phyloP scores from a whole-genome alignment of 805 yeast genomes.

The Starmera caribaea region DNA sequence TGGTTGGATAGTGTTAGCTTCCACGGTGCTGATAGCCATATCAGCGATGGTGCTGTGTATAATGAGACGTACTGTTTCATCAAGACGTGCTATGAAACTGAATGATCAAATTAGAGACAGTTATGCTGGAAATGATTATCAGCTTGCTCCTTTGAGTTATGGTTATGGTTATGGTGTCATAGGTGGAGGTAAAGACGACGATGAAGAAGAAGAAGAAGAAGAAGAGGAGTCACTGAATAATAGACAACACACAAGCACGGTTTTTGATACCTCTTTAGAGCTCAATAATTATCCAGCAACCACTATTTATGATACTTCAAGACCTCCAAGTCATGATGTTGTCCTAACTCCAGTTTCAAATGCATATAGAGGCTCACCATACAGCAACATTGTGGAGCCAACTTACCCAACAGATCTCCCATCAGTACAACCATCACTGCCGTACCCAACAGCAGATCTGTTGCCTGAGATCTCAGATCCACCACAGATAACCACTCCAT shows the following conservation, averaged over 20 bases:
- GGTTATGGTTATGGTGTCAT: slow-evolving; percentile 18
- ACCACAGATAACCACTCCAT: too few species aligned
- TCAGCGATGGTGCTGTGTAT: slow-evolving; percentile 61
- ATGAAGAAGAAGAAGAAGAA: slow-evolving; percentile 3
- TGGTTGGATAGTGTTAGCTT: slow-evolving; percentile 75
- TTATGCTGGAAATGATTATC: slow-evolving; percentile 12
- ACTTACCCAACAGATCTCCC: background rate
- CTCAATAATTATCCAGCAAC: slow-evolving; percentile 11
- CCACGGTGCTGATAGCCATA: slow-evolving; percentile 56
- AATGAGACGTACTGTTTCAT: slow-evolving; percentile 54
- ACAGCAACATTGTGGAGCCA: too few species aligned
- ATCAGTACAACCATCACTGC: too few species aligned
- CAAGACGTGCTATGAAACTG: slow-evolving; percentile 14
- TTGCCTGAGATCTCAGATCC: too few species aligned
- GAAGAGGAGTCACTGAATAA: slow-evolving; percentile 8
- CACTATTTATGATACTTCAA: slow-evolving; percentile 7
- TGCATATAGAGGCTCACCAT: slow-evolving; percentile 9
- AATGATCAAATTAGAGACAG: slow-evolving; percentile 2
- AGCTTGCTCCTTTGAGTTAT: slow-evolving; percentile 16
- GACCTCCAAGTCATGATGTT: slow-evolving; percentile 4
- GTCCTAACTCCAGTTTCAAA: slow-evolving; percentile 12
- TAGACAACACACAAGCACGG: background rate
- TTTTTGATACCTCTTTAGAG: slow-evolving; percentile 7
- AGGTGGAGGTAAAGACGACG: slow-evolving; percentile 12
- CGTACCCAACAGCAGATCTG: too few species aligned